A percentile compares a stretch with the other conserved stretches of the same genome.
phyloP scores from a whole-genome alignment of 805 yeast species.

The Alloascoidea hylecoeti region DNA sequence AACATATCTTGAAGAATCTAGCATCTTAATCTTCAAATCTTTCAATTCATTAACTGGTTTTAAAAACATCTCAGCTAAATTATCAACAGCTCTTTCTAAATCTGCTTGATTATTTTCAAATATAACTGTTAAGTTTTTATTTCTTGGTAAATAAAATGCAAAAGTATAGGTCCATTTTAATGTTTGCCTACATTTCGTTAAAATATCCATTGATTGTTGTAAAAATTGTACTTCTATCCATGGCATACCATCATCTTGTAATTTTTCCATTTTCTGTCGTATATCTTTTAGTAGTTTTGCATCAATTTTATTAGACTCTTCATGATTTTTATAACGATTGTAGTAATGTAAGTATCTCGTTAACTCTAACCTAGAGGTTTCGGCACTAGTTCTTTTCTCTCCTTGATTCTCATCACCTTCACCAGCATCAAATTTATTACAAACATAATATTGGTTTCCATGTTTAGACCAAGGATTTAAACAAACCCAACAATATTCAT shows the following conservation, averaged over 20 bases:
- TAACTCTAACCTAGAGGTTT: constrained; percentile 31
- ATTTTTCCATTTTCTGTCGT: constrained; percentile 42
- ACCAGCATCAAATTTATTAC: constrained; percentile 41
- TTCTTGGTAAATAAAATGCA: constrained; percentile 45
- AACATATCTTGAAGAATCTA: constrained; percentile 29
- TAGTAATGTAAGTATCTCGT: constrained; percentile 64
- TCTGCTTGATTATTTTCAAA: constrained; percentile 62
- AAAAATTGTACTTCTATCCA: constrained; percentile 87
- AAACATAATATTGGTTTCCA: constrained; percentile 46
- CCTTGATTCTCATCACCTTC: constrained; percentile 22
- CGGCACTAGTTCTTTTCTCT: constrained; percentile 18
- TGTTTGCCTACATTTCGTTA: constrained; percentile 58
- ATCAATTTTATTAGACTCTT: constrained; percentile 64
- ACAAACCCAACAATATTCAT: constrained; percentile 94
- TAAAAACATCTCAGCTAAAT: constrained; percentile 46
- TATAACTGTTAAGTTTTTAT: constrained; percentile 38
- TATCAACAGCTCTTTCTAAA: constrained; percentile 54
- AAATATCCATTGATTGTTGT: constrained; percentile 50
- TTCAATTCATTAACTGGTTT: constrained; percentile 19
- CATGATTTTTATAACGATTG: constrained; percentile 62
- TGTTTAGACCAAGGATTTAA: constrained; percentile 63
- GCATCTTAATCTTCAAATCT: constrained; percentile 22
- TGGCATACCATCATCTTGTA: constrained; percentile 56
- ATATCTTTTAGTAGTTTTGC: constrained; percentile 45
- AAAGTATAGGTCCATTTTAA: constrained; percentile 88